Base-by-base conservation (phyloP, 1,284 basidiomycete genomes). In the Pseudozyma sp. region DNA sequence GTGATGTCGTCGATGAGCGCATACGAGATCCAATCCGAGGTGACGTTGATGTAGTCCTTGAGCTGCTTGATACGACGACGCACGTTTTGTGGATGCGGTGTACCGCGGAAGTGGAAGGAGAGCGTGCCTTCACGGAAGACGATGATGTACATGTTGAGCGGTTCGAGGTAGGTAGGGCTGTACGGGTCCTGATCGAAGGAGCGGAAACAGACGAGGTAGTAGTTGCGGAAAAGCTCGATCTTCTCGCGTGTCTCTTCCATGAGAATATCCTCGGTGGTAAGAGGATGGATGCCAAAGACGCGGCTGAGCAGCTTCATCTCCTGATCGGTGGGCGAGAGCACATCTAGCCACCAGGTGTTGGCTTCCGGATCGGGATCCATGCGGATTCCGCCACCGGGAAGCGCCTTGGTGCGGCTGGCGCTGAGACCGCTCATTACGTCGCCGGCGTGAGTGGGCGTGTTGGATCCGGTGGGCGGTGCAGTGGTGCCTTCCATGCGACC, bases 211-310 rank as follows among this genome's bases (percentile, higher is more conserved):
- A 99, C 97, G 52, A 99, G 90, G 85, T 98, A 99, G 85, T 99
- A 99, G 85, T 97, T 97, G 61, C 95, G 89, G 89, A 99, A 99
- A 17, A 99, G 89, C 85, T 99, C 97, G 79, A 99, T 99, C 88
- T 99, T 99, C 86, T 99, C 97, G 79, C 97, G 93, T 40, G 95
- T 94, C 87, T 99, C 97, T 85, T 99, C 96, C 91, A 98, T 97
- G 80, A 94, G 90, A 82, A 99, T 99, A 87, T 99, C 97, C 87
- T 99, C 97, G 14, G 95, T 97, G 6, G 97, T 99, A 70, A 99
- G 88, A 4, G 97, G 97, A 86, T 99, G 97, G 81, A 99, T 97
- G 14, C 89, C 90, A 86, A 98, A 99, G 13, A 79, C 74, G 40
- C 80, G 68, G 56, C 92, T 93, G 34, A 99, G 87, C 86, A 96